Percentiles rank a stretch among this genome's conserved stretches.
phyloP scores from a whole-genome alignment of 306 rosid species.

The Pyrus betulifolia region DNA sequence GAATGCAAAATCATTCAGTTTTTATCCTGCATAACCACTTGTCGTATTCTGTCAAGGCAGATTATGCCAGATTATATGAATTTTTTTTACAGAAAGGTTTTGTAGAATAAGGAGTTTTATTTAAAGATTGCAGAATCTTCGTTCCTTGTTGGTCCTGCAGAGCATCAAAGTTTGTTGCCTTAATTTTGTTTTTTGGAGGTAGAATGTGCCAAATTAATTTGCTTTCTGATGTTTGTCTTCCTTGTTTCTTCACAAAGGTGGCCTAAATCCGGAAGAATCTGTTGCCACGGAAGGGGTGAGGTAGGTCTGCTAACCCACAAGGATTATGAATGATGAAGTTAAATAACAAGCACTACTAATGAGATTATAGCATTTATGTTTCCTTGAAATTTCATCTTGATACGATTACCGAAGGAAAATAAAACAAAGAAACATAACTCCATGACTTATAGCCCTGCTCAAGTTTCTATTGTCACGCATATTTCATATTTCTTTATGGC shows the following conservation, averaged over 20 bases:
- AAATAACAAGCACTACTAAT: not conserved
- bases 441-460: not conserved
- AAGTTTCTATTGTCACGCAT: not conserved
- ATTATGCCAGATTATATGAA: not conserved
- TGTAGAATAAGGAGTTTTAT: not conserved
- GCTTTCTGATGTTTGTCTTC: not conserved
- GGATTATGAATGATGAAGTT: not conserved
- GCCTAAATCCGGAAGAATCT: slow-evolving; percentile 39
- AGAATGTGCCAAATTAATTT: not conserved
- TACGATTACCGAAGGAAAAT: not conserved
- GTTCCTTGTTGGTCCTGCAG: not conserved
- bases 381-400: not conserved
- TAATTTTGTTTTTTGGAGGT: not conserved
- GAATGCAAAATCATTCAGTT: not conserved
- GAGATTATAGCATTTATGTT: not conserved
- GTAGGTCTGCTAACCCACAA: slow-evolving; percentile 30
- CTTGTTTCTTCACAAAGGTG: slow-evolving; percentile 34
- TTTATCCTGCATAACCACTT: not conserved
- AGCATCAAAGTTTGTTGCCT: not conserved
- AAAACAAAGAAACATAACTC: not conserved
- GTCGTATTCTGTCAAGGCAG: not conserved
- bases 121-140: not conserved
- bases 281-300: slow-evolving; percentile 30
- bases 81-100: not conserved
- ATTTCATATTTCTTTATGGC: not conserved